These are phyloP conservation scores for Trichophyton schoenleinii DNA, from an alignment of 2,329 filamentous ascomycete genomes.

Conservation along the genomic window DNA sequence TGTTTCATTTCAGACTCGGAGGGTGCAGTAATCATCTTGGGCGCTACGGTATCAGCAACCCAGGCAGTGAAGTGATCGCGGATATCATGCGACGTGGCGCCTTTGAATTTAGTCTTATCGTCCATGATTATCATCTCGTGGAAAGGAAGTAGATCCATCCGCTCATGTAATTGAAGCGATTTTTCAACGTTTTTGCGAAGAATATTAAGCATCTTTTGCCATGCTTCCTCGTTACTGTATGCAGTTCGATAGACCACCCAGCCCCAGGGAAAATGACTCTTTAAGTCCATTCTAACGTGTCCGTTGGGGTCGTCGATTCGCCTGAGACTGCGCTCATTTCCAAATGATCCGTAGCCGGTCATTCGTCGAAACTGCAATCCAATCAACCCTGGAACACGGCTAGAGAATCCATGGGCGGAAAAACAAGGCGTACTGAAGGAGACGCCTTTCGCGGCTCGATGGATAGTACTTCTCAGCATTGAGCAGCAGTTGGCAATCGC, in stretches of 20 bases:
- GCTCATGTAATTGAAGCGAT: not conserved
- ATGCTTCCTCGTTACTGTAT: slow-evolving; percentile 11
- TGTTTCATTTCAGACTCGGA: not conserved
- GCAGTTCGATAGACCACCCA: slow-evolving; percentile 13
- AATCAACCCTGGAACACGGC: not conserved
- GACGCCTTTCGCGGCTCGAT: not conserved
- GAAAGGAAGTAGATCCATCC: not conserved
- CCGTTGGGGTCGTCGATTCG: not conserved
- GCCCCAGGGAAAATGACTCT: slow-evolving; percentile 7
- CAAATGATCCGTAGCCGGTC: not conserved
- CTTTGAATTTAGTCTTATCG: not conserved
- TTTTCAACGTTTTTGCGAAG: not conserved
- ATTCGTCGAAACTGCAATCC: not conserved
- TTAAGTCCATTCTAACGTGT: too few species aligned
- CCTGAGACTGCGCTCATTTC: too few species aligned
- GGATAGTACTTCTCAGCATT: too few species aligned
- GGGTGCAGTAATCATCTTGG: not conserved
- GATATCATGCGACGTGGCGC: not conserved
- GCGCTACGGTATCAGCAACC: not conserved
- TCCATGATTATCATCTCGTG: not conserved
- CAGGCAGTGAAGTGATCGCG: not conserved
- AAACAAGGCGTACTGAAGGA: not conserved
- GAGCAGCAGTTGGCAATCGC: too few species aligned
- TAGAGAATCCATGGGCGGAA: not conserved
- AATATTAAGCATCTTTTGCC: slow-evolving; percentile 12